phyloP scores from a whole-genome alignment of 2,329 filamentous ascomycete species.

The Lomentospora prolificans region DNA sequence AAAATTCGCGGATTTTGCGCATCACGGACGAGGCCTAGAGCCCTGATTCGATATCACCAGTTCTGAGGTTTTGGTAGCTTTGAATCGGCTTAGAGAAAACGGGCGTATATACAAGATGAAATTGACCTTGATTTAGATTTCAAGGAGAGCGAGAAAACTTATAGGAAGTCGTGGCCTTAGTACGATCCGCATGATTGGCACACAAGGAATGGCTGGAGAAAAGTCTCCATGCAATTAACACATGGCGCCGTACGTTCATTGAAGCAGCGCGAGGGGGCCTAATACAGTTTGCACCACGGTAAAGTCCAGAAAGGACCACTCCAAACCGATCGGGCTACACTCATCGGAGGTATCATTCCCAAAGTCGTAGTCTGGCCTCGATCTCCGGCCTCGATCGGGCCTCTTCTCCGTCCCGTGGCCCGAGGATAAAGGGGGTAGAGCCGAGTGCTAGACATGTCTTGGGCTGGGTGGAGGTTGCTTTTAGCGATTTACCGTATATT shows the following conservation, averaged over 20 bases:
- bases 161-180: neutral
- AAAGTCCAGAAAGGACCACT: no score
- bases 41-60: neutral
- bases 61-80: neutral
- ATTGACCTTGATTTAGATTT: neutral
- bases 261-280: no score
- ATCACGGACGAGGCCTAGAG: neutral
- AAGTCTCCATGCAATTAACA: no score
- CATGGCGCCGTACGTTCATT: no score
- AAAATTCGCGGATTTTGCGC: neutral
- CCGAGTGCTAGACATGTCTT: neutral
- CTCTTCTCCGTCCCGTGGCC: slow-evolving; percentile 4
- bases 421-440: slow-evolving; percentile 3
- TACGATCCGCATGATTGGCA: neutral
- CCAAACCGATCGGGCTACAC: no score
- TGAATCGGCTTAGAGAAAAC: no score
- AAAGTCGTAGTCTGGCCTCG: no score
- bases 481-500: neutral
- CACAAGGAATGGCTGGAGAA: neutral
- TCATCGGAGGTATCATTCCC: no score
- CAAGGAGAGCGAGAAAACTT: neutral
- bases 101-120: neutral
- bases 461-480: neutral
- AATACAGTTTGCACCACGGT: no score
- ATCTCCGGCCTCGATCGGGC: neutral